Conservation (phyloP, 305 asterid species). For the Fraxinus sp. region DNA sequence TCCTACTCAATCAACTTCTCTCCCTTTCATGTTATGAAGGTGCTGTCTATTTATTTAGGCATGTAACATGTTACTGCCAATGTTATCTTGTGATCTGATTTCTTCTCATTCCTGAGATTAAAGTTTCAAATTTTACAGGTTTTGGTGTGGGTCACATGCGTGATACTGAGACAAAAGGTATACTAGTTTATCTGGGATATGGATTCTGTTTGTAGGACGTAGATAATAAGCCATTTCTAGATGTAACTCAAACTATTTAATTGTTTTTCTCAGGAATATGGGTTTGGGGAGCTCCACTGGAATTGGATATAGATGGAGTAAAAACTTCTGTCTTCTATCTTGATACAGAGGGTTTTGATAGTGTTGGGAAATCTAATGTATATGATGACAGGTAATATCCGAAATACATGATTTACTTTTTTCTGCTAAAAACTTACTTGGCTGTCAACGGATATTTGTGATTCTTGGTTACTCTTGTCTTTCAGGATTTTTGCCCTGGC, state of each 20-base stretch:
- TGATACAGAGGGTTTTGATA: slow-evolving; percentile 98
- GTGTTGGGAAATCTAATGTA: slow-evolving; percentile 95
- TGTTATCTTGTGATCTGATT: slow-evolving; percentile 17
- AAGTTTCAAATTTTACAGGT: slow-evolving; percentile 50
- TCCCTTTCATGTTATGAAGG: slow-evolving; percentile 96
- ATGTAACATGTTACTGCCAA: neutral
- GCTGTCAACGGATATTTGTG: slow-evolving; percentile 13
- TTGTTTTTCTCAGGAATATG: slow-evolving; percentile 65
- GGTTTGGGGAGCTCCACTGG: slow-evolving; percentile 94
- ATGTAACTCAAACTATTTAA: slow-evolving; percentile 8
- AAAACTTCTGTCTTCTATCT: slow-evolving; percentile 89
- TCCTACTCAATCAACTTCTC: slow-evolving; percentile 91
- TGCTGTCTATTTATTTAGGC: slow-evolving; percentile 26
- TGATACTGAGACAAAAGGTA: slow-evolving; percentile 96
- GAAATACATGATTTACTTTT: neutral
- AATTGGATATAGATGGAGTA: slow-evolving; percentile 69
- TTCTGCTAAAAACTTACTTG: neutral
- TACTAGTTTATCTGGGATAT: neutral
- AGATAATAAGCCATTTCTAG: neutral
- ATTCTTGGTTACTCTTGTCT: slow-evolving; percentile 21
- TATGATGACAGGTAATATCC: slow-evolving; percentile 83
- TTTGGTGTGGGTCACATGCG: slow-evolving; percentile 99
- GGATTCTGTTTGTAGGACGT: neutral
- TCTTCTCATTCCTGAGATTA: neutral
- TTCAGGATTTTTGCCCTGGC: slow-evolving; percentile 93